Percentiles rank a stretch among this genome's conserved stretches.
These are phyloP conservation scores for Physaria fendleri DNA, from an alignment of 345 rosid species.

Conservation along the genomic window DNA sequence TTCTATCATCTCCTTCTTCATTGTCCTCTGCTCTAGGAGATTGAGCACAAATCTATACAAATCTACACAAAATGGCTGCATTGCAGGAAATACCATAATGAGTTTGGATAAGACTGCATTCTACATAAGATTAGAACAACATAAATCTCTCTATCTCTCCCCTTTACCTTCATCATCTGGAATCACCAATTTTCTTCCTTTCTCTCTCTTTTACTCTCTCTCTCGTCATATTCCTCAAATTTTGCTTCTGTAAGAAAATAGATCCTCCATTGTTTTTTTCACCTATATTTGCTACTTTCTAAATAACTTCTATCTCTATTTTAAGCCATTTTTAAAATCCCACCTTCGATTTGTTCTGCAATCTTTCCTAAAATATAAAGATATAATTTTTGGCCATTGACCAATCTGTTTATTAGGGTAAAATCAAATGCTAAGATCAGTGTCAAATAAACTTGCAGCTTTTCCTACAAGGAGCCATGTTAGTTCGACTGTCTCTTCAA, in stretches of 20 bases:
- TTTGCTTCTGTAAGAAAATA: slow-evolving; percentile 3
- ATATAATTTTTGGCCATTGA: not conserved
- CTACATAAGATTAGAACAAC: not conserved
- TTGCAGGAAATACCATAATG: not conserved
- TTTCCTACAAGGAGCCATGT: slow-evolving; percentile 6
- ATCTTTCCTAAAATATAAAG: not conserved
- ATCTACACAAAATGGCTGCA: slow-evolving; percentile 8
- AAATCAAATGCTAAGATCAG: slow-evolving; percentile 27
- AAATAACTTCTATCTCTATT: slow-evolving; percentile 11
- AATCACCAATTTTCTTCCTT: slow-evolving; percentile 15
- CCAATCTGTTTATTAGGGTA: not conserved
- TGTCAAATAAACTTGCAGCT: slow-evolving; percentile 11
- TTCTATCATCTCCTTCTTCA: slow-evolving; percentile 44
- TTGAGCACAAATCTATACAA: slow-evolving; percentile 8
- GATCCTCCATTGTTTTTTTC: slow-evolving; percentile 19
- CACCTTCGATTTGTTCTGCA: slow-evolving; percentile 14
- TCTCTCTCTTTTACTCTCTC: slow-evolving; percentile 5
- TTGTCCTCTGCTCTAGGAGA: slow-evolving; percentile 9
- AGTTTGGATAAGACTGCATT: not conserved
- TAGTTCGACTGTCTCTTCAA: slow-evolving; percentile 4
- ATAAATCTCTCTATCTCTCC: not conserved
- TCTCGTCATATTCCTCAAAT: slow-evolving; percentile 14
- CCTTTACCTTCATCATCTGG: slow-evolving; percentile 17
- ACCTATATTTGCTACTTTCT: slow-evolving; percentile 26
- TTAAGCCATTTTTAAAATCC: slow-evolving; percentile 10